Conservation (phyloP, 202 grass and related monocot species). For the Tripidium arundinaceum region DNA sequence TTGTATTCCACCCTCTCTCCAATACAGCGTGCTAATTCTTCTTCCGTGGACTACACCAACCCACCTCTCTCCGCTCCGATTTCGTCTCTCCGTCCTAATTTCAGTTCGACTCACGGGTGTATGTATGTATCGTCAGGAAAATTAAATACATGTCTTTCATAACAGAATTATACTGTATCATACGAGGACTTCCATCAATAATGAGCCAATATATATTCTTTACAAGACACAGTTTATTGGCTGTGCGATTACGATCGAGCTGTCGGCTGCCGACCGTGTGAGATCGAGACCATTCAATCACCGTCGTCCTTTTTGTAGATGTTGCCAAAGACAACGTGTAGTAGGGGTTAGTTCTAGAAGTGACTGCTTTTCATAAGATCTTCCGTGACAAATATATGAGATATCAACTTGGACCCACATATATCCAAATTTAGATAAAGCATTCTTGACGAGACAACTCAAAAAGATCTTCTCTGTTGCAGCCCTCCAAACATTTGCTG, state of each 20-base stretch:
- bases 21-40: background rate
- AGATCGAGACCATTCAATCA: background rate
- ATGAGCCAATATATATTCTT: no score
- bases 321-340: background rate
- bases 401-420: background rate
- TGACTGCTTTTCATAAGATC: background rate
- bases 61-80: background rate
- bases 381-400: background rate
- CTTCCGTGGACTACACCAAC: background rate
- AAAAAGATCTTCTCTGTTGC: background rate
- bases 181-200: background rate
- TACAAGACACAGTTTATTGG: background rate
- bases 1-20: background rate
- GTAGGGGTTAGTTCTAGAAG: background rate
- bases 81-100: background rate
- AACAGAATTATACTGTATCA: no score
- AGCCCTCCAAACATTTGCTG: background rate
- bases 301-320: background rate
- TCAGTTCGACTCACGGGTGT: no score
- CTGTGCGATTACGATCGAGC: background rate
- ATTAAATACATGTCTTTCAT: no score
- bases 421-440: background rate
- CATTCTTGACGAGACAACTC: background rate
- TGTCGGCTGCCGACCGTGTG: conserved; percentile 7
- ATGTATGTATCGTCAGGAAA: no score